Evolutionary conservation across 805 yeast species (phyloP).

Genomic region (Ogataea trehalophila): DNA sequence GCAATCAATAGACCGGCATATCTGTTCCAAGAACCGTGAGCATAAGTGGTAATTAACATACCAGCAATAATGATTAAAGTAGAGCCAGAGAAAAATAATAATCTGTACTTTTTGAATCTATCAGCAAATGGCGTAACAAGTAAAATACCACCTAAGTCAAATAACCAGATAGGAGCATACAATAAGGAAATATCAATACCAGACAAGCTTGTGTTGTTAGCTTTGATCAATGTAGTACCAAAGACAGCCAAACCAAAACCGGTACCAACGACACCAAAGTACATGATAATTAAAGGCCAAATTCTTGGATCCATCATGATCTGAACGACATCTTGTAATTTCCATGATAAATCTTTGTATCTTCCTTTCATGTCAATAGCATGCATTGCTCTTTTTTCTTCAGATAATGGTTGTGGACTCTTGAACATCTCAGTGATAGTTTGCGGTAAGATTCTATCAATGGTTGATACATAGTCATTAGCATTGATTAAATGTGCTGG

Average conservation of each 20-base stretch:
- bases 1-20: conserved; percentile 78
- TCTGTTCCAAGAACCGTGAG: conserved; percentile 66
- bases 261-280: conserved; percentile 90
- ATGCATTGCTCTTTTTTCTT: conserved; percentile 52
- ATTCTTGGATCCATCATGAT: conserved; percentile 60
- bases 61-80: conserved; percentile 70
- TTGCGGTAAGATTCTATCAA: conserved; percentile 18
- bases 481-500: conserved; percentile 36
- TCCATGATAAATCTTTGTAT: conserved; percentile 49
- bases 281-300: conserved; percentile 83
- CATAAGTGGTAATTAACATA: conserved; percentile 70
- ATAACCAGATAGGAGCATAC: conserved; percentile 88
- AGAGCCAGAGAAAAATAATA: conserved; percentile 56
- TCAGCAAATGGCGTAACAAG: conserved; percentile 79
- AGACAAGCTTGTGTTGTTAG: conserved; percentile 55
- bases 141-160: conserved; percentile 72
- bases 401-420: conserved; percentile 44
- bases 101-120: conserved; percentile 52
- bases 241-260: conserved; percentile 83
- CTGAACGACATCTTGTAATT: conserved; percentile 47
- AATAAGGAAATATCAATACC: conserved; percentile 69
- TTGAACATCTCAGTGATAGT: conserved; percentile 14
- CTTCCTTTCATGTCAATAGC: conserved; percentile 53
- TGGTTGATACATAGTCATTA: conserved; percentile 8
- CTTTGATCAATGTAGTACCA: conserved; percentile 70